Evolutionary conservation across 306 rosid genomes (phyloP).

Genomic region (Oxytropis ochrocephala): DNA sequence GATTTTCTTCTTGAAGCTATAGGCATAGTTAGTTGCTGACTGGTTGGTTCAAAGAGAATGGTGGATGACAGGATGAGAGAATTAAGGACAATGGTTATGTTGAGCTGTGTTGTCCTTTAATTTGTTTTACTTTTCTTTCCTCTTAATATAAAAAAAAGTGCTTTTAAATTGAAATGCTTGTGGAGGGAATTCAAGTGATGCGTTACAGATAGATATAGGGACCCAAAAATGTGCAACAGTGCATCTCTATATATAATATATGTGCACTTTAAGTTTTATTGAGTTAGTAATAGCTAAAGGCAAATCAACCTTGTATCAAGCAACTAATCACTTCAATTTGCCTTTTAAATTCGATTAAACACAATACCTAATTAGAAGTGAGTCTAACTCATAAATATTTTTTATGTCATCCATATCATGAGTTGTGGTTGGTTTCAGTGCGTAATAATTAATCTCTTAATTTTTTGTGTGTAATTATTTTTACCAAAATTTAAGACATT

Average conservation of each 20-base stretch:
- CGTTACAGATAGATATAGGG: not conserved
- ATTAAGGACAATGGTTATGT: not conserved
- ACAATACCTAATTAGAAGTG: too few species aligned
- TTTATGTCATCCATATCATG: too few species aligned
- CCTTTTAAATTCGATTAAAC: too few species aligned
- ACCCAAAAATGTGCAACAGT: not conserved
- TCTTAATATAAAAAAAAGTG: not conserved
- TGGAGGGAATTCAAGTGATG: slow-evolving; percentile 38
- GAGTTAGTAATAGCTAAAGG: not conserved
- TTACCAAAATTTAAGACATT: too few species aligned
- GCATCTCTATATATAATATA: not conserved
- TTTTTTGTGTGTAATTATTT: too few species aligned
- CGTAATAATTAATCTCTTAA: too few species aligned
- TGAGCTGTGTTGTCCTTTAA: not conserved
- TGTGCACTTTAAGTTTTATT: not conserved
- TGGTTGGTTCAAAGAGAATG: slow-evolving; percentile 32
- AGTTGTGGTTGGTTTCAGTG: too few species aligned
- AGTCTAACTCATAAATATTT: too few species aligned
- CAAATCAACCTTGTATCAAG: too few species aligned
- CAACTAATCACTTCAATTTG: too few species aligned
- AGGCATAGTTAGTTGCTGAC: slow-evolving; percentile 40
- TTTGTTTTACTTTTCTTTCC: not conserved
- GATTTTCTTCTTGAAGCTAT: slow-evolving; percentile 21
- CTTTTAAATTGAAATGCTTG: slow-evolving; percentile 41
- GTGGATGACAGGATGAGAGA: slow-evolving; percentile 32